Evolutionary conservation across 352 stramenopile species (phyloP).

Genomic region (Phytopythium vexans): DNA sequence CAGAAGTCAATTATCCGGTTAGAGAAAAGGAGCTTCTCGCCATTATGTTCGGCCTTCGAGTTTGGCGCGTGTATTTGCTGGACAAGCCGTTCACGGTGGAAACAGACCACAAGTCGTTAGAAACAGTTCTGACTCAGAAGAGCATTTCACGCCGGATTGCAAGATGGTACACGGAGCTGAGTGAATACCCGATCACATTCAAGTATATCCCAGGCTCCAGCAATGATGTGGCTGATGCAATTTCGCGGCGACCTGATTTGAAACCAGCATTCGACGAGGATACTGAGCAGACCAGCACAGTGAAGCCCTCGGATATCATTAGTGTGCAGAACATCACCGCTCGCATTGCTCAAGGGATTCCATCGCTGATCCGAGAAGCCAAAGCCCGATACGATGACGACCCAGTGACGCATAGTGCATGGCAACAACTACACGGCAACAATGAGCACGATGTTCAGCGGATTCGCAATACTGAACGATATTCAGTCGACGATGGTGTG

Average conservation of each 20-base stretch:
- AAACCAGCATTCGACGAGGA: no score
- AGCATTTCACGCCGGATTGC: slow-evolving; percentile 7
- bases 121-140: slow-evolving; percentile 11
- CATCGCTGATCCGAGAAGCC: no score
- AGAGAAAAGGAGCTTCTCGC: slow-evolving; percentile 13
- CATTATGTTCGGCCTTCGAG: slow-evolving; percentile 7
- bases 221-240: slow-evolving; percentile 9
- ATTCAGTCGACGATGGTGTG: neutral
- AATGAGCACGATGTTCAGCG: neutral
- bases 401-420: no score
- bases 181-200: slow-evolving; percentile 9
- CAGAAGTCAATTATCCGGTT: slow-evolving; percentile 9
- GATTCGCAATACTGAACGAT: slow-evolving; percentile 8
- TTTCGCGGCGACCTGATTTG: slow-evolving; percentile 10
- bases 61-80: slow-evolving; percentile 8
- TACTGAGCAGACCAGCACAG: no score
- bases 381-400: no score
- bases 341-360: no score
- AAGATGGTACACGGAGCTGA: slow-evolving; percentile 9
- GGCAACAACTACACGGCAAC: neutral
- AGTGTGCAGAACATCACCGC: no score
- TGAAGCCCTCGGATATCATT: no score
- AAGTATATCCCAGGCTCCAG: slow-evolving; percentile 3
- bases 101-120: slow-evolving; percentile 7
- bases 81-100: slow-evolving; percentile 8